Conservation (phyloP, 2,329 filamentous ascomycete species). For the Diaporthe citrichinensis region DNA sequence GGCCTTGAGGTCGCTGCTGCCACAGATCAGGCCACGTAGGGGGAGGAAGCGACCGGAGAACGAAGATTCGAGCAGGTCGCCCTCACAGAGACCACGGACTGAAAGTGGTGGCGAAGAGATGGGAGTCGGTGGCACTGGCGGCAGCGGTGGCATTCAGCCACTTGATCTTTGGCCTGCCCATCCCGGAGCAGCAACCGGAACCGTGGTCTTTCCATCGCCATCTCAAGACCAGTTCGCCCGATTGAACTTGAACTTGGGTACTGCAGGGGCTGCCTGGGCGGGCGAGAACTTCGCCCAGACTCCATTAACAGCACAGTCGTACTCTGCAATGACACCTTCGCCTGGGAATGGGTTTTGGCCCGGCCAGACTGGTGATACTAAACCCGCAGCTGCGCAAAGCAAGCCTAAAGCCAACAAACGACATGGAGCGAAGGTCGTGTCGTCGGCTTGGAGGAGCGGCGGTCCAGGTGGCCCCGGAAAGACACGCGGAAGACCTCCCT, state of each 20-base stretch:
- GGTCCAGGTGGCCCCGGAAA: constrained; percentile 76
- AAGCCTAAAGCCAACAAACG: constrained; percentile 70
- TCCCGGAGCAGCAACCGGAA: constrained; percentile 54
- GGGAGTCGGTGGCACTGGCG: constrained; percentile 52
- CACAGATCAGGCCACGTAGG: constrained; percentile 77
- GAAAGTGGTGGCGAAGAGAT: constrained; percentile 51
- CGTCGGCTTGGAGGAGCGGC: constrained; percentile 87
- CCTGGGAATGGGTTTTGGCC: constrained; percentile 68
- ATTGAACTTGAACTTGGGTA: constrained; percentile 51
- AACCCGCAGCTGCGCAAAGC: constrained; percentile 80
- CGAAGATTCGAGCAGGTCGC: constrained; percentile 63
- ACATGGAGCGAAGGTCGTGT: constrained; percentile 87
- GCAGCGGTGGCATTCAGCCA: constrained; percentile 64
- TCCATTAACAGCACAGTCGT: constrained; percentile 78
- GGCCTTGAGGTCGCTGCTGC: constrained; percentile 85
- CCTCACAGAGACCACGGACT: constrained; percentile 73
- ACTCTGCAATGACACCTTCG: constrained; percentile 81
- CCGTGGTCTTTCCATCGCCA: constrained; percentile 53
- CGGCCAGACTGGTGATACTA: constrained; percentile 71
- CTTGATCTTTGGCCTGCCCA: constrained; percentile 64
- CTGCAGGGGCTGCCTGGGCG: constrained; percentile 60
- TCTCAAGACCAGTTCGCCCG: constrained; percentile 53
- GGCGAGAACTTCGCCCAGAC: constrained; percentile 71
- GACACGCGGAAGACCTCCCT: constrained; percentile 83
- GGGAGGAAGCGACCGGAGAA: constrained; percentile 76